Base-by-base conservation (phyloP, 2,329 filamentous ascomycete genomes). In the Diaporthe ampelina region DNA sequence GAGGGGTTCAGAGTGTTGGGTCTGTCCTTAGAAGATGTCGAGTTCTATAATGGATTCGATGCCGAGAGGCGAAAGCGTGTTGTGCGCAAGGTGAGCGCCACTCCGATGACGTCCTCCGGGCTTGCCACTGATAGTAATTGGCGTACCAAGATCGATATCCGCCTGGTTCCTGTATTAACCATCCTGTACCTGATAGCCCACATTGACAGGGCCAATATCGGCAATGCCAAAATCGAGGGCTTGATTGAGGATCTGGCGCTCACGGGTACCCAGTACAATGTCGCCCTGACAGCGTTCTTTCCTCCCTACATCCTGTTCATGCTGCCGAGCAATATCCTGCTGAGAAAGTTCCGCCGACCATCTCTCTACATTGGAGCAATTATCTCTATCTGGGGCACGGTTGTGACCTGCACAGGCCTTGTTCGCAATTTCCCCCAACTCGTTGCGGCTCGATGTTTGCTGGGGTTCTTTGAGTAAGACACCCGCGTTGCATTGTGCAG, bases 341-440 rank as follows among this genome's bases (percentile, higher is more conserved):
- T 70, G 10, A 70, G 59, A 7, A 54, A 3, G 21, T 32, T 70
- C 32, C n/a, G 35, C 40, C 35, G 24, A 13, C 68, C 68, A 9
- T 58, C 50, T 5, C 26, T 8, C n/a, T 70, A 57, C 11, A 24
- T 70, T 37, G 68, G 68, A 15, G 26, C n/a, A 1, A 82, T 84
- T 0, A 88, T 85, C 0, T 84, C 88, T 35, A 85, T 85, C 77
- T 84, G 84, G 0, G 88, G 87, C 6, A 86, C 88, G 72, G 84
- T 85, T 32, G 77, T 77, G 2, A 87, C 81, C 74, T 82, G 37
- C 35, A 54, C 52, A 0, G 88, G 87, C 6, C 86, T 88, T 73
- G 84, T 85, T 32, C 77, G 77, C 2, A 87, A 81, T 74, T 82
- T 82, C 43, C 80, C 79, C 9, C 83, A 84, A 26, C 81, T 88